Evolutionary conservation across 140 eudicot species (phyloP), one percentile per base, ranked within the genome.

Genomic region (Ambrosia hybrid): DNA sequence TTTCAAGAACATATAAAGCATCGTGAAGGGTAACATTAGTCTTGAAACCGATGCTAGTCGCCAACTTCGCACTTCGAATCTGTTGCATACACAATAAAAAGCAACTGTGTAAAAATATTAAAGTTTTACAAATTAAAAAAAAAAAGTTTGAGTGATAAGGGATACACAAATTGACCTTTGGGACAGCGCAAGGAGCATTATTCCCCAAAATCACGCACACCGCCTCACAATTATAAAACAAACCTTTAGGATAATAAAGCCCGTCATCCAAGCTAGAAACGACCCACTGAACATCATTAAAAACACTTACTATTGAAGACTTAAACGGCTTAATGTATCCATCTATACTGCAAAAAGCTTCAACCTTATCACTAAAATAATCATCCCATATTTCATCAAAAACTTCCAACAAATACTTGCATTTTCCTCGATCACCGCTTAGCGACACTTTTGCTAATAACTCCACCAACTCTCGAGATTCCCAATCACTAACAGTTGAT

Each of bases 351-450:
- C 76, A 85, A 60, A 57, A 75, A 76, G 83, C 83, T 55, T 77
- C 51, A 79, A 60, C 80, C 74, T 85, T 90, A 52, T 87, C 86
- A 75, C 82, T 45, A 71, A 81, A 85, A 82, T 63, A 76, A 57
- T 63, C 86, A 80, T 87, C 91, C 97, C 97, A 90, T 9, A 83
- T 37, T 15, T 81, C 78, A 75, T 87, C 95, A 69, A 90, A 83
- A 59, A 85, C 58, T 78, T 87, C 89, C 86, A 85, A 64, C 61
- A 90, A 65, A 71, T 79, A 70, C 75, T 71, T 83, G 80, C 87
- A 83, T 72, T 80, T 87, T 59, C 79, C 64, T 26, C 34, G 14
- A 78, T 80, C 85, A 55, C 85, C 80, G 33, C 84, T 80, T 60
- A 68, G 62, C 1, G 89, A 85, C 55, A 90, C 71, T 30, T 58